Base-by-base conservation (phyloP, 208 protist genomes). In the Leishmania martiniquensis region DNA sequence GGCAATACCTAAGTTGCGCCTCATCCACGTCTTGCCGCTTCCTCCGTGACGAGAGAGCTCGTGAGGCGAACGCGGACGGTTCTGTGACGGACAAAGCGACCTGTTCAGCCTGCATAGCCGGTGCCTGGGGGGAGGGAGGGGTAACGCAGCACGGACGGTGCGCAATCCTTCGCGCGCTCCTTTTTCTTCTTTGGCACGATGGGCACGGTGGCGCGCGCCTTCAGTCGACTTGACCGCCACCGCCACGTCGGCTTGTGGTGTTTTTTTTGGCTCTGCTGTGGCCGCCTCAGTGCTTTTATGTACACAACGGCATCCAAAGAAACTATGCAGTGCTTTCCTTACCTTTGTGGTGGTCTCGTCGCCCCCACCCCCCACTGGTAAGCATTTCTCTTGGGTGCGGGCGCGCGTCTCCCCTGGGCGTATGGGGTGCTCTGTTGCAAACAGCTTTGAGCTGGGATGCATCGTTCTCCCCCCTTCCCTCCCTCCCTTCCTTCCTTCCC, bases 1-100 rank as follows among this genome's bases (percentile, higher is more conserved):
- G 39, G 55, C 42, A 25, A 44, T 88, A 69, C 87, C 90, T 1
- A 29, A 59, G 17, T 52, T 83, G 39, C 78, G 75, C 15, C 83
- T 90, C 42, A 68, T 59, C 0, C 73, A 76, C n/a, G 54, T 88
- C 1, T 55, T 51, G 6, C 67, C 82, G 10, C 73, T 93, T 22
- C 9, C 55, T 29, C n/a, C 51, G 12, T 13, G 12, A 37, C 70
- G 4, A 10, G 29, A 22, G 25, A 45, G 0, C 34, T 1, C 54
- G 32, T 74, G 52, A 74, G 44, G 22, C 17, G 37, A 2, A 39
- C 42, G 6, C 47, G 39, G 22, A 60, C 45, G 25, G 57, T 20
- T 39, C 39, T 20, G 51, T 45, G 70, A 63, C 69, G 37, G 44
- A 34, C 45, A 22, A 15, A 15, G 32, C 65, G 22, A 69, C 65